A percentile compares a stretch with the other conserved stretches of the same genome.
Conservation (phyloP, 75 land plant species). For the Pseudotsuga menziesii region DNA sequence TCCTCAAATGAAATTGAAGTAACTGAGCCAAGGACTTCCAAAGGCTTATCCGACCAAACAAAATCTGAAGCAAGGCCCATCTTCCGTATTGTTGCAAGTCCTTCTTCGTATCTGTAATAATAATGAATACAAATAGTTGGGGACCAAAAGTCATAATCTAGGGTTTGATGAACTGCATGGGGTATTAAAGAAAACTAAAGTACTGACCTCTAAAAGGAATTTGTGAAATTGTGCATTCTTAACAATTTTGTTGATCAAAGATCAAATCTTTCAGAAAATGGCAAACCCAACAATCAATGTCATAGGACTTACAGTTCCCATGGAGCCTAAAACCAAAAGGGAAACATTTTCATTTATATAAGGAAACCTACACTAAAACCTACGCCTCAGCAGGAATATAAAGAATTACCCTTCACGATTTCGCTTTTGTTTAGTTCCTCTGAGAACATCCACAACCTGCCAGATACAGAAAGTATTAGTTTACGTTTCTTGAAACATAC, state of each 20-base stretch:
- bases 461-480: conserved; percentile 6
- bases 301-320: neutral
- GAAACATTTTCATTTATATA: neutral
- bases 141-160: conserved; percentile 1
- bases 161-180: neutral
- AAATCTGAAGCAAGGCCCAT: conserved; percentile 65
- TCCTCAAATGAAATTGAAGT: conserved; percentile 76
- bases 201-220: too few relatives aligned
- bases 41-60: conserved; percentile 80
- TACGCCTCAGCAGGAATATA: neutral
- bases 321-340: neutral
- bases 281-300: neutral
- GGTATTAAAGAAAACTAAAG: neutral
- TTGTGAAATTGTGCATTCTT: too few relatives aligned
- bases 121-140: neutral
- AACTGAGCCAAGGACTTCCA: conserved; percentile 84
- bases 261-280: neutral
- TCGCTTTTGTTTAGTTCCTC: conserved; percentile 83
- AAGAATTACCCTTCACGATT: conserved; percentile 84
- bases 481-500: neutral
- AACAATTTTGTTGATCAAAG: neutral
- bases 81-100: conserved; percentile 49
- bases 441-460: conserved; percentile 82
- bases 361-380: neutral
- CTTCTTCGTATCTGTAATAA: conserved; percentile 76